These are phyloP conservation scores for Plasmodium relictum DNA, from an alignment of 169 alveolate species.

Conservation along the genomic window DNA sequence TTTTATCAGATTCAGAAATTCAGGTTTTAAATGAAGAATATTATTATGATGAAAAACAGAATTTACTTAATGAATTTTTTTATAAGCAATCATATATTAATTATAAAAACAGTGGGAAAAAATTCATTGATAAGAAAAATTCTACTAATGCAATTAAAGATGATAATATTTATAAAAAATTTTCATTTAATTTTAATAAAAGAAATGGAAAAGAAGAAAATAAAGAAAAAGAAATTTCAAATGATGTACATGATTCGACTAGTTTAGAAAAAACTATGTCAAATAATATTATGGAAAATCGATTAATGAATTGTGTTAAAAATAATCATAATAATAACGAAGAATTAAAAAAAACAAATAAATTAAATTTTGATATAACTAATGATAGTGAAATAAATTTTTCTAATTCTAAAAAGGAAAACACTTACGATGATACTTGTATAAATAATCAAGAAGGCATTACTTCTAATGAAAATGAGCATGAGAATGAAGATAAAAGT, in stretches of 20 bases:
- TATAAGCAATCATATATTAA: conserved; percentile 9
- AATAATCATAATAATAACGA: background rate
- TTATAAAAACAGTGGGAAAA: background rate
- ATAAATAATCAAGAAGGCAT: background rate
- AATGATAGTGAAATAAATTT: background rate
- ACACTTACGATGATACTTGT: background rate
- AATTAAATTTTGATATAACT: background rate
- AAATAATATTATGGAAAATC: too few relatives aligned
- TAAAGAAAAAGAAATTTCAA: background rate
- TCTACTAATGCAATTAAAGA: background rate
- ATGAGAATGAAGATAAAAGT: background rate
- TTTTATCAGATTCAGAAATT: conserved; percentile 45
- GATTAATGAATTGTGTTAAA: too few relatives aligned
- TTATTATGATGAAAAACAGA: conserved; percentile 49
- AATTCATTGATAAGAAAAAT: conserved; percentile 5
- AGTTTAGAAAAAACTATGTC: too few relatives aligned
- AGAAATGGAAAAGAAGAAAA: background rate
- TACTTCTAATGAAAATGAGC: background rate
- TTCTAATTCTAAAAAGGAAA: background rate
- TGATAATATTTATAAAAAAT: conserved; percentile 4
- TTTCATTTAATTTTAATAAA: background rate
- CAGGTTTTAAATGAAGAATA: conserved; percentile 21
- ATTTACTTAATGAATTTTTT: conserved; percentile 21
- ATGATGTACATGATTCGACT: background rate
- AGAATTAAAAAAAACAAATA: background rate